Evolutionary conservation across 139 green algal species (phyloP).

Genomic region (Deuterostichococcus epilithicus): DNA sequence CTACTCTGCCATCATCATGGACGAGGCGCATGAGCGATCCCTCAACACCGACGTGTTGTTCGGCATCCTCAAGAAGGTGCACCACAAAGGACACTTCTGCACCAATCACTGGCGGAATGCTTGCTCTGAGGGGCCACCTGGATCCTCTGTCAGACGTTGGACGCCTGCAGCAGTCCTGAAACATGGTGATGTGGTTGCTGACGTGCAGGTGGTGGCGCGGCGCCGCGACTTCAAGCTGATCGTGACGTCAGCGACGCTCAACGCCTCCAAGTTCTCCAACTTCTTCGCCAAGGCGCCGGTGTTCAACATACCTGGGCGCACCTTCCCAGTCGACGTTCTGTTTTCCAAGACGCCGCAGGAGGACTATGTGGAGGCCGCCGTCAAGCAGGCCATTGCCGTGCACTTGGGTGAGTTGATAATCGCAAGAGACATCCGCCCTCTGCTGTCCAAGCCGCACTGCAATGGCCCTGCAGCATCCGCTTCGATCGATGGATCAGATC

Average conservation of each 20-base stretch:
- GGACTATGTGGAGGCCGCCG: constrained; percentile 96
- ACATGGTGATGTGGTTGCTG: neutral
- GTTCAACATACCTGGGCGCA: constrained; percentile 93
- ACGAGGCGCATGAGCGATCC: constrained; percentile 91
- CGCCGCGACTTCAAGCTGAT: constrained; percentile 95
- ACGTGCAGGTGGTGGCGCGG: constrained; percentile 57
- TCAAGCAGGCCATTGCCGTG: constrained; percentile 94
- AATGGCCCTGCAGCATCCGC: too few species aligned
- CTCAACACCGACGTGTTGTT: constrained; percentile 97
- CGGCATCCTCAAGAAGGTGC: constrained; percentile 87
- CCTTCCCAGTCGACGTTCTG: constrained; percentile 94
- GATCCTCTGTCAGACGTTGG: too few species aligned
- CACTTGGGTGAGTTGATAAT: constrained; percentile 58
- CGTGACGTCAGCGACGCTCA: constrained; percentile 94
- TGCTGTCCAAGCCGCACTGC: too few species aligned
- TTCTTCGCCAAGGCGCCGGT: constrained; percentile 89
- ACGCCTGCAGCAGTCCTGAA: constrained; percentile 22
- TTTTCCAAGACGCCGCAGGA: constrained; percentile 88
- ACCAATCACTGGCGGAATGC: too few species aligned
- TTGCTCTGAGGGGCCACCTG: too few species aligned
- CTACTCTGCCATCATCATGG: constrained; percentile 84
- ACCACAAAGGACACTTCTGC: neutral
- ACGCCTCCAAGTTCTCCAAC: constrained; percentile 78
- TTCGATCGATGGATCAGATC: too few species aligned
- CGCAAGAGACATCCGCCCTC: too few species aligned